Base-by-base conservation (phyloP, 1,284 basidiomycete genomes). In the Ustilago trichophora region DNA sequence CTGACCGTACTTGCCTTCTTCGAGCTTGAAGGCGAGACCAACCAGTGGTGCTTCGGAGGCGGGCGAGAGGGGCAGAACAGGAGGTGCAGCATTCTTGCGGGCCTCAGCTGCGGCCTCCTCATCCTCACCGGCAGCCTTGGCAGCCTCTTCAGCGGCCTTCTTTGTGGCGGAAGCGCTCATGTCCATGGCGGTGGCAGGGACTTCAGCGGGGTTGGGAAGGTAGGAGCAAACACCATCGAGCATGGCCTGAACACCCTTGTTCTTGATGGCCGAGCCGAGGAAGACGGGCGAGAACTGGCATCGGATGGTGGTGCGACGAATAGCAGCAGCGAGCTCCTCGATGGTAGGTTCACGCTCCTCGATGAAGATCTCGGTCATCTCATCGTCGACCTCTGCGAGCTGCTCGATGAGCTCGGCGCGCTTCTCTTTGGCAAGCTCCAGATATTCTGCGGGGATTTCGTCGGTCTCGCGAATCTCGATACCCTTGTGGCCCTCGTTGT, bases 221-320 rank as follows among this genome's bases (percentile, higher is more conserved):
- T 98, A 99, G n/a, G 90, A 86, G 80, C 93, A 95, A 27, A 98
- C 89, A 72, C 94, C 96, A 77, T 98, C 94, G 18, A 99, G 86
- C 70, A 98, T 86, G 15, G 93, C 88, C 82, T 98, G 96, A 4
- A 99, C 91, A 52, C 89, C 93, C 19, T 93, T 96, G 83, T 99
- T 98, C 85, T 98, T 98, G 82, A 98, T 91, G 0, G 96, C 96
- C 7, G 93, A 96, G 34, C 96, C 96, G 65, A 98, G 85, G 84
- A 97, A 98, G 55, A 98, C 96, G 2, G 96, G 96, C 0, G 91
- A 91, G 83, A 98, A 98, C 75, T 91, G 92, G 80, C 94, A 89
- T 9, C 85, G 83, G 71, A 92, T 87, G 1, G 96, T 98, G 4
- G 92, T 87, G 29, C 95, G 90, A 32, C 94, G 89, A 74, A 99